Evolutionary conservation across 2,329 filamentous ascomycete species (phyloP).

Genomic region (Botrytis pseudocinerea): DNA sequence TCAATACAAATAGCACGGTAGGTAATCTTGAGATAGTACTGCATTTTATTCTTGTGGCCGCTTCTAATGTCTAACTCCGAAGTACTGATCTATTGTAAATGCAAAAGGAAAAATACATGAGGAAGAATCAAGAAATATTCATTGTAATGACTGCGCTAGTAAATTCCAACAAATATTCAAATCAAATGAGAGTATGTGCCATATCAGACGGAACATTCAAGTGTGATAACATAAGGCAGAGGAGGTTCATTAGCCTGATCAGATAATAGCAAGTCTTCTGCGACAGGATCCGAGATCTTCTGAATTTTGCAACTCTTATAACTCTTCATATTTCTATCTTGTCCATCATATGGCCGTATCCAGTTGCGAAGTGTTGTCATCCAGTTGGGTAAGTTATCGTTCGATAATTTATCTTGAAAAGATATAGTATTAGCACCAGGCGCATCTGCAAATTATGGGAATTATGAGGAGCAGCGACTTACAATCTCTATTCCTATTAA

Average conservation of each 20-base stretch:
- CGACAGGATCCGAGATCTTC: neutral
- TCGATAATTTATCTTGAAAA: neutral
- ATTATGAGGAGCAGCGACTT: neutral
- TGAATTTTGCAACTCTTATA: neutral
- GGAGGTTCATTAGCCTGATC: too few relatives aligned
- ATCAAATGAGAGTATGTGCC: fast-evolving
- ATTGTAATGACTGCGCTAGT: neutral
- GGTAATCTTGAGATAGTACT: neutral
- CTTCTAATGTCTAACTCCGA: neutral
- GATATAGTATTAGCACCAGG: neutral
- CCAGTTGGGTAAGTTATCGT: neutral
- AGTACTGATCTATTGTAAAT: neutral
- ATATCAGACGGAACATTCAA: neutral
- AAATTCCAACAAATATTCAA: neutral
- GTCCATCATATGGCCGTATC: neutral
- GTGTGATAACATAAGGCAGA: neutral
- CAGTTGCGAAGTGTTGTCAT: neutral
- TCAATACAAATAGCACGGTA: neutral
- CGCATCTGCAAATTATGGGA: neutral
- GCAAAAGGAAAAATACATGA: neutral
- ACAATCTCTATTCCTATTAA: neutral
- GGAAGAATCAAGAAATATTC: neutral
- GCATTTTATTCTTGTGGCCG: neutral
- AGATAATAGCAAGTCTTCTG: neutral
- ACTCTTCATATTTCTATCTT: neutral